Conservation (phyloP, 306 rosid genomes). For the Quercus cerris region DNA sequence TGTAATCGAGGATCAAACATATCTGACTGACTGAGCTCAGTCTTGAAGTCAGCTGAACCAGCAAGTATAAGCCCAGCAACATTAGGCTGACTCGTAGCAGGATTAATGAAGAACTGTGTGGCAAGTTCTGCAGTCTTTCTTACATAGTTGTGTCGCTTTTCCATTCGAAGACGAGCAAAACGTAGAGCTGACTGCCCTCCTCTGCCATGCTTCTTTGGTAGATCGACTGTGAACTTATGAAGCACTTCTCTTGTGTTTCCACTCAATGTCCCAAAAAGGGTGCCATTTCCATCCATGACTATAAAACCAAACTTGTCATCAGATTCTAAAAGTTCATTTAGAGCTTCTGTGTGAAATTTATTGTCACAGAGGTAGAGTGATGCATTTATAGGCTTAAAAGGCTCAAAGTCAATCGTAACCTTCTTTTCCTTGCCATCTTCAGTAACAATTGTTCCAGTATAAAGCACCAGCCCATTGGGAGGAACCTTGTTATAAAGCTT, state of each 20-base stretch:
- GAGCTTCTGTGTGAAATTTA: constrained; percentile 9
- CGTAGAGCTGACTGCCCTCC: constrained; percentile 11
- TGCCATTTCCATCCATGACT: constrained; percentile 8
- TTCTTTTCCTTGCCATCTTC: constrained; percentile 9
- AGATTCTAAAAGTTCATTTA: constrained; percentile 5
- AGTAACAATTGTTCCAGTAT: constrained; percentile 8
- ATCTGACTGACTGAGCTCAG: constrained; percentile 8
- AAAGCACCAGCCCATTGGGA: constrained; percentile 7
- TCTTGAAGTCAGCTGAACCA: constrained; percentile 3
- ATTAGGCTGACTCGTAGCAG: constrained; percentile 6
- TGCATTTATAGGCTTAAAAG: constrained; percentile 10
- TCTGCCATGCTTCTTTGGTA: constrained; percentile 6
- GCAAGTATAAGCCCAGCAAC: constrained; percentile 6
- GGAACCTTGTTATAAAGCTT: constrained; percentile 9
- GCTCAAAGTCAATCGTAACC: constrained; percentile 4
- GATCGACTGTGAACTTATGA: constrained; percentile 1
- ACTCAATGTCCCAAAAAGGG: constrained; percentile 10
- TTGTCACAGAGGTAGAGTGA: constrained; percentile 7
- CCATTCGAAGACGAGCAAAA: constrained; percentile 13
- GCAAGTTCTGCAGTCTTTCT: constrained; percentile 11
- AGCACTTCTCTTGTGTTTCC: constrained; percentile 6
- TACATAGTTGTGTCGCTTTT: constrained; percentile 8
- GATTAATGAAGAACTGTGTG: constrained; percentile 4
- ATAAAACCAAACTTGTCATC: constrained; percentile 13
- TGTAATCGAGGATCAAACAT: constrained; percentile 13